These are phyloP conservation scores for Pichia sp. DNA, from an alignment of 1,139 yeast genomes.

Conservation along the genomic window DNA sequence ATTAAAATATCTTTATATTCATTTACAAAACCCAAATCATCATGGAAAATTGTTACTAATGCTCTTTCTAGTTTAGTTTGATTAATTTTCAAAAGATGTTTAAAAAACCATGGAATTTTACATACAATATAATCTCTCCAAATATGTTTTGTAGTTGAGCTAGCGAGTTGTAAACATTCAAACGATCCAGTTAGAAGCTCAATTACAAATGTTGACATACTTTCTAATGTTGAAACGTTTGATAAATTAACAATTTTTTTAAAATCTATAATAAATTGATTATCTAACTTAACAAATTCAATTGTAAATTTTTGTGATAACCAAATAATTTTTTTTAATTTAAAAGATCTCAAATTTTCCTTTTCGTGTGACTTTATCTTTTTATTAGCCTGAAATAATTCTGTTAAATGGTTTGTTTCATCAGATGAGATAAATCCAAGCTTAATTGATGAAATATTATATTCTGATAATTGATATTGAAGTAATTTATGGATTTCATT, in stretches of 20 bases:
- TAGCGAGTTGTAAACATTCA: conserved; percentile 23
- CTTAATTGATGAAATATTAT: conserved; percentile 5
- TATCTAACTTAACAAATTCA: conserved; percentile 22
- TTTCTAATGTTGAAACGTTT: conserved; percentile 24
- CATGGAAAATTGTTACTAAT: neutral
- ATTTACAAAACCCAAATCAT: conserved; percentile 10
- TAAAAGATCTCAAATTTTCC: conserved; percentile 15
- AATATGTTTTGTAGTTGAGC: conserved; percentile 14
- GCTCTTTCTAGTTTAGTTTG: conserved; percentile 23
- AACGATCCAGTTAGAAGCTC: conserved; percentile 24
- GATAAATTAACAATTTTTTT: conserved; percentile 25
- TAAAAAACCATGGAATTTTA: conserved; percentile 23
- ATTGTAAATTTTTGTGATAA: conserved; percentile 26
- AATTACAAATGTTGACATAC: conserved; percentile 24
- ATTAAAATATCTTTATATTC: conserved; percentile 14
- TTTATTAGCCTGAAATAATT: neutral
- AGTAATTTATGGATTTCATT: neutral
- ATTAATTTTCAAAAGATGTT: conserved; percentile 22
- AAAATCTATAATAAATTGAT: conserved; percentile 23
- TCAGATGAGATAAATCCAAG: conserved; percentile 1
- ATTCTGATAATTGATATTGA: conserved; percentile 2
- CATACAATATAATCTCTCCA: conserved; percentile 25
- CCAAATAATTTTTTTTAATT: conserved; percentile 28
- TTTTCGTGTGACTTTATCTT: conserved; percentile 3
- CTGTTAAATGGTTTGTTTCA: neutral